Evolutionary conservation across 148 eudicot species (phyloP).

Genomic region (Silene conica): DNA sequence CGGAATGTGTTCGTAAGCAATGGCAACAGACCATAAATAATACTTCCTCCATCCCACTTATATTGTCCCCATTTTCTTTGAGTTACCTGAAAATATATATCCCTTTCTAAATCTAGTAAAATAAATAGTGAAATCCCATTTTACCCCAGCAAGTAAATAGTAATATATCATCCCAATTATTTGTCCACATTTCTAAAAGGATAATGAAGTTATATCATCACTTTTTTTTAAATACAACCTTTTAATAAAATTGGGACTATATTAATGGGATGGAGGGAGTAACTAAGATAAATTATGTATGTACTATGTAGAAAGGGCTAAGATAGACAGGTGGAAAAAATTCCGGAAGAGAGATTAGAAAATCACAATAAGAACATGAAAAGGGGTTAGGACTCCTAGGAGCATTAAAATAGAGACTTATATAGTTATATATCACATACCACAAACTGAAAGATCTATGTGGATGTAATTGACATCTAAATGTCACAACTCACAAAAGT

Average conservation of each 20-base stretch:
- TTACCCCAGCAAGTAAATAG: background rate
- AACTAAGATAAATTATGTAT: background rate
- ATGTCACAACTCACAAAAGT: background rate
- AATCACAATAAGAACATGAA: background rate
- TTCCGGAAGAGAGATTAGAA: background rate
- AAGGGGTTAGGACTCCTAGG: background rate
- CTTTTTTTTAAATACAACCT: background rate
- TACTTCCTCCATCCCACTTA: background rate
- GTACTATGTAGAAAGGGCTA: background rate
- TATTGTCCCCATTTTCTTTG: background rate
- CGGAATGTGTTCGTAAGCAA: background rate
- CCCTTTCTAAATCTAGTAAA: background rate
- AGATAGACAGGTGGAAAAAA: background rate
- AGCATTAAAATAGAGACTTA: background rate
- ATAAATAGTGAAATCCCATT: background rate
- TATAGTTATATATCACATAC: too few relatives aligned
- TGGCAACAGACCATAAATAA: background rate
- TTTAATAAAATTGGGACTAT: background rate
- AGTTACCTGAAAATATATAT: background rate
- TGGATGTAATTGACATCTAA: background rate
- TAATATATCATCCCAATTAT: background rate
- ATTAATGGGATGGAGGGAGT: background rate
- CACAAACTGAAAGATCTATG: too few relatives aligned
- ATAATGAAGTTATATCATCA: background rate
- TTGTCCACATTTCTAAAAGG: background rate